These are phyloP conservation scores for Phaeosphaeria sp. DNA, from an alignment of 2,329 filamentous ascomycete genomes.

Conservation along the genomic window DNA sequence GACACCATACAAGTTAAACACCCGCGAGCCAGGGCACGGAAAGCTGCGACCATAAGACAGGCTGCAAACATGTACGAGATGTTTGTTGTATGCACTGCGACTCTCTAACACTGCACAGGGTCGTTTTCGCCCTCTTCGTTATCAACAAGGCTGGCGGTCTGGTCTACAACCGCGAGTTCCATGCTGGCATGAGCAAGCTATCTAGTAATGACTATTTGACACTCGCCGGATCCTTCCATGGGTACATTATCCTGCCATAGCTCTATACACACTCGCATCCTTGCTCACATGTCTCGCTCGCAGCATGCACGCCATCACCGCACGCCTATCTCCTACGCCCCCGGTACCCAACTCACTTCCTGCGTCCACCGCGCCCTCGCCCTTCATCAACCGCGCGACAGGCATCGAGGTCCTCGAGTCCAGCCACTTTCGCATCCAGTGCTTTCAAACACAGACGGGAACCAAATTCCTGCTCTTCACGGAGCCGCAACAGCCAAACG, in stretches of 20 bases:
- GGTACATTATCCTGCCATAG: constrained; percentile 59
- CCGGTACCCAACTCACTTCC: constrained; percentile 29
- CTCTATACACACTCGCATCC: neutral
- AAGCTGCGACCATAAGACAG: neutral
- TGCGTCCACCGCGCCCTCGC: constrained; percentile 28
- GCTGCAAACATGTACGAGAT: constrained; percentile 19
- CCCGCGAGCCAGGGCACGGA: neutral
- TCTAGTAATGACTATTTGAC: constrained; percentile 96
- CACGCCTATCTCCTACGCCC: constrained; percentile 47
- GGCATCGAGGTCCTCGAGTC: constrained; percentile 94
- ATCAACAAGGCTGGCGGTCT: constrained; percentile 99
- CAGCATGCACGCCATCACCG: constrained; percentile 70
- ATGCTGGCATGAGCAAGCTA: constrained; percentile 84
- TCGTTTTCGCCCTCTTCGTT: constrained; percentile 92
- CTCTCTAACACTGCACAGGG: constrained; percentile 64
- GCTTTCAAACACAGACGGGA: constrained; percentile 92
- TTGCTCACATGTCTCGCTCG: constrained; percentile 6
- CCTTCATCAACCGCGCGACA: constrained; percentile 58
- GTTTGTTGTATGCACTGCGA: neutral
- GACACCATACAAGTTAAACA: neutral
- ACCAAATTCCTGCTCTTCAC: constrained; percentile 97
- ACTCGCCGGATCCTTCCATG: constrained; percentile 95
- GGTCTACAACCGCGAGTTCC: constrained; percentile 94
- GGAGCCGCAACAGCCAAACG: constrained; percentile 84
- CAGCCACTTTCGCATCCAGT: constrained; percentile 92